phyloP scores from a whole-genome alignment of 2,329 filamentous ascomycete species.

The Sporothrix globosa region DNA sequence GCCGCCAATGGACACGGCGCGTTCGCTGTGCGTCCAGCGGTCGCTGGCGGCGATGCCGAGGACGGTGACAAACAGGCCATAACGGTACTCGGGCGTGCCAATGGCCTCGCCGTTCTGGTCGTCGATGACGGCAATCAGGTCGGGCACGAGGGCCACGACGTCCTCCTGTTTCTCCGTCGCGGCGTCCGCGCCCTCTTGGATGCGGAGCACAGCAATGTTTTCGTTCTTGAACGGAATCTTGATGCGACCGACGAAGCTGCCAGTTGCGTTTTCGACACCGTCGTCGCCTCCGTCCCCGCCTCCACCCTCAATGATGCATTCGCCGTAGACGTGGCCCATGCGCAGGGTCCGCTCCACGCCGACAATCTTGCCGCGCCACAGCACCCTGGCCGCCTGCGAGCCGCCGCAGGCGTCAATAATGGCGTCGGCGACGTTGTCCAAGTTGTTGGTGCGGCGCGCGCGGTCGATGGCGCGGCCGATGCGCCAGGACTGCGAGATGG shows the following conservation, averaged over 20 bases:
- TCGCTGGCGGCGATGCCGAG: constrained; percentile 52
- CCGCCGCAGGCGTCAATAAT: constrained; percentile 64
- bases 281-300: constrained; percentile 43
- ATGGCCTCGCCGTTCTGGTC: constrained; percentile 60
- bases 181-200: constrained; percentile 32
- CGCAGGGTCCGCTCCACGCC: constrained; percentile 60
- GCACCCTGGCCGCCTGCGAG: constrained; percentile 54
- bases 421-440: constrained; percentile 59
- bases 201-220: constrained; percentile 63
- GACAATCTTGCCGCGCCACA: constrained; percentile 68
- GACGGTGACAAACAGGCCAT: constrained; percentile 56
- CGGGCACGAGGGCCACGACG: constrained; percentile 58
- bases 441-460: constrained; percentile 53
- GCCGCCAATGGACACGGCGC: constrained; percentile 56
- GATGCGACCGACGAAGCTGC: constrained; percentile 50
- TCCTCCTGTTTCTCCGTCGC: constrained; percentile 39
- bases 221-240: constrained; percentile 76
- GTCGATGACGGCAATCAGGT: constrained; percentile 60
- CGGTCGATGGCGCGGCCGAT: constrained; percentile 63
- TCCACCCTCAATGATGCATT: constrained; percentile 58
- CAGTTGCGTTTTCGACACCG: constrained; percentile 31
- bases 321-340: constrained; percentile 63
- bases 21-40: constrained; percentile 50
- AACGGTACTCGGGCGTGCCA: constrained; percentile 60
- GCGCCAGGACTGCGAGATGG: constrained; percentile 58